Percentiles rank a stretch among this genome's conserved stretches.
These are phyloP conservation scores for Thymus quinquecostatus DNA, from an alignment of 257 asterid species.

Conservation along the genomic window DNA sequence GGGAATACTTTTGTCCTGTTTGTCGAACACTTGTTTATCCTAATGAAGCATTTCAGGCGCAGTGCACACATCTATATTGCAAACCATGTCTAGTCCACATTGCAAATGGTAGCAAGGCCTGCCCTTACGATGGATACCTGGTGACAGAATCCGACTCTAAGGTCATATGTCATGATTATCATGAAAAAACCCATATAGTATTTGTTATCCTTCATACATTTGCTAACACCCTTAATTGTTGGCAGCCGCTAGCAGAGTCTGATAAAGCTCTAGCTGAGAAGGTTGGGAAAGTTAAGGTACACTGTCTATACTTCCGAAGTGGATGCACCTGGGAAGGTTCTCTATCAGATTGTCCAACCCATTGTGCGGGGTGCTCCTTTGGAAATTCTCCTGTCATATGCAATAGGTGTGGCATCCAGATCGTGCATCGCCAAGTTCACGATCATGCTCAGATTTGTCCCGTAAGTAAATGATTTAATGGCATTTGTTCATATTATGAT, in stretches of 20 bases:
- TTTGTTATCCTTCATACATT: constrained; percentile 19
- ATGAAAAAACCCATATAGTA: constrained; percentile 3
- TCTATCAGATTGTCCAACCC: constrained; percentile 69
- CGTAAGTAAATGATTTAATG: constrained; percentile 51
- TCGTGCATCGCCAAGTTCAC: constrained; percentile 92
- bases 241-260: constrained; percentile 72
- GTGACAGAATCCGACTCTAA: constrained; percentile 86
- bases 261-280: constrained; percentile 76
- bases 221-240: constrained; percentile 37
- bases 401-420: constrained; percentile 82
- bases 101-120: constrained; percentile 73
- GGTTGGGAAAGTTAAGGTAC: constrained; percentile 84
- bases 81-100: constrained; percentile 84
- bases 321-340: constrained; percentile 97
- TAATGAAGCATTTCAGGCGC: constrained; percentile 82
- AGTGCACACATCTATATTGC: constrained; percentile 93
- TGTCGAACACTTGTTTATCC: constrained; percentile 95
- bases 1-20: constrained; percentile 93
- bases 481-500: constrained; percentile 5
- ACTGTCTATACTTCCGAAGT: constrained; percentile 79
- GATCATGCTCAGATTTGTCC: constrained; percentile 93
- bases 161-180: constrained; percentile 45
- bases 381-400: constrained; percentile 91
- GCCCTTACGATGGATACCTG: constrained; percentile 95
- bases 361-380: constrained; percentile 75